Evolutionary conservation across 169 alveolate genomes (phyloP).

Genomic region (Cryptosporidium sp.): DNA sequence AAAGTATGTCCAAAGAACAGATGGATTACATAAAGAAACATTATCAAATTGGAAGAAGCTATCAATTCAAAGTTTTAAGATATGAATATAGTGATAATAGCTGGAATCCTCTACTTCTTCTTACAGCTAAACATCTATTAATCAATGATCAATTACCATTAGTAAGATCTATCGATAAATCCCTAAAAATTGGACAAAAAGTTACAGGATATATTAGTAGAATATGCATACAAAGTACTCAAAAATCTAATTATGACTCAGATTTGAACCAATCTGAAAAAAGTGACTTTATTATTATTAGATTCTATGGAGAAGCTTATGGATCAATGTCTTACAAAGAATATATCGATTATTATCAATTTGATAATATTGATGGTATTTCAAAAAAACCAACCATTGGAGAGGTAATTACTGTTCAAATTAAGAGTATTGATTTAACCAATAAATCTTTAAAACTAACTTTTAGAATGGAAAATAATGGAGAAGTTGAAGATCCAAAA

Average conservation of each 20-base stretch:
- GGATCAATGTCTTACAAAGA: constrained; percentile 65
- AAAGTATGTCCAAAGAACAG: constrained; percentile 23
- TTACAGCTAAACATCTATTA: constrained; percentile 34
- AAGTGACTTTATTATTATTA: constrained; percentile 22
- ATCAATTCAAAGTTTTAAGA: constrained; percentile 41
- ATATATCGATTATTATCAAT: not conserved
- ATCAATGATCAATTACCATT: constrained; percentile 39
- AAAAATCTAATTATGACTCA: not conserved
- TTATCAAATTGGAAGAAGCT: constrained; percentile 59
- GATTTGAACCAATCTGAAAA: not conserved
- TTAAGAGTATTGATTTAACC: constrained; percentile 23
- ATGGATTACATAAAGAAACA: constrained; percentile 54
- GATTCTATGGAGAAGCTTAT: constrained; percentile 67
- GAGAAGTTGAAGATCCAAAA: not conserved
- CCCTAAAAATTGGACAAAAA: constrained; percentile 32
- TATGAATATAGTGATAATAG: constrained; percentile 45
- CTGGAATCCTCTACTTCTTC: constrained; percentile 56
- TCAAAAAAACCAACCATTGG: constrained; percentile 30
- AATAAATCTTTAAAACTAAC: constrained; percentile 16
- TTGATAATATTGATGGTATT: not conserved
- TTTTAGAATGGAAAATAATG: not conserved
- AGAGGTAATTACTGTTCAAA: constrained; percentile 49
- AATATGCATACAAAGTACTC: constrained; percentile 1
- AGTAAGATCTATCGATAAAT: not conserved
- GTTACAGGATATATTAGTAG: constrained; percentile 59